Evolutionary conservation across 1,284 basidiomycete genomes (phyloP).

Genomic region (Spongispora temasekensis): DNA sequence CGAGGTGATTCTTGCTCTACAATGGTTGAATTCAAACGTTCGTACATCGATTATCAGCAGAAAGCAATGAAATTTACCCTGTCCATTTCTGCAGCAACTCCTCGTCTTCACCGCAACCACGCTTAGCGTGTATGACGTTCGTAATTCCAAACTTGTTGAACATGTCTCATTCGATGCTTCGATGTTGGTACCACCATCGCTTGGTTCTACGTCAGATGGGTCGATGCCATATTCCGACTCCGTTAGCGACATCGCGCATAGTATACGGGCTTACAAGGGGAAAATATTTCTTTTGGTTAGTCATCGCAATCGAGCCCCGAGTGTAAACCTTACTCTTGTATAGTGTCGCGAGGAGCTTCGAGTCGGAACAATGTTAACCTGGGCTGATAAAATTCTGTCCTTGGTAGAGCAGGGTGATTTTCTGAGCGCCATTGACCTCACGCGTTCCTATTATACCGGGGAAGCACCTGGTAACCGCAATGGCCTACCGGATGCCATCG

Average conservation of each 20-base stretch:
- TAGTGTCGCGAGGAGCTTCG: slow-evolving; percentile 71
- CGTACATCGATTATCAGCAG: slow-evolving; percentile 41
- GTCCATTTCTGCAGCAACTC: slow-evolving; percentile 52
- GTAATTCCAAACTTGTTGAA: slow-evolving; percentile 56
- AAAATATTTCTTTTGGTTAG: slow-evolving; percentile 90
- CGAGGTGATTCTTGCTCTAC: slow-evolving; percentile 62
- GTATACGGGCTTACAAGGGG: slow-evolving; percentile 82
- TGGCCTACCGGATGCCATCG: slow-evolving; percentile 73
- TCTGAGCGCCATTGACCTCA: slow-evolving; percentile 86
- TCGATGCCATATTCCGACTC: slow-evolving; percentile 51
- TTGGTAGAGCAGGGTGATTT: slow-evolving; percentile 89
- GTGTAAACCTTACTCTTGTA: slow-evolving; percentile 8
- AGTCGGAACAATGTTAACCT: slow-evolving; percentile 88
- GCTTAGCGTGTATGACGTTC: slow-evolving; percentile 74
- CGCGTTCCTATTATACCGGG: slow-evolving; percentile 83
- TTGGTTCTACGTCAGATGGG: slow-evolving; percentile 48
- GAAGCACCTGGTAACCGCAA: slow-evolving; percentile 86
- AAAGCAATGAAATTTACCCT: slow-evolving; percentile 7
- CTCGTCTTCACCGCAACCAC: slow-evolving; percentile 56
- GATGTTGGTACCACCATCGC: slow-evolving; percentile 55
- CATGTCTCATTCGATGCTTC: slow-evolving; percentile 56
- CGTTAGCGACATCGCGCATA: slow-evolving; percentile 64
- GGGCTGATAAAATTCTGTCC: slow-evolving; percentile 91
- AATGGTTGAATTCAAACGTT: slow-evolving; percentile 79
- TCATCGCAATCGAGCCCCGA: slow-evolving; percentile 13